These are phyloP conservation scores for Cytospora mali DNA, from an alignment of 2,329 filamentous ascomycete species.

Conservation along the genomic window DNA sequence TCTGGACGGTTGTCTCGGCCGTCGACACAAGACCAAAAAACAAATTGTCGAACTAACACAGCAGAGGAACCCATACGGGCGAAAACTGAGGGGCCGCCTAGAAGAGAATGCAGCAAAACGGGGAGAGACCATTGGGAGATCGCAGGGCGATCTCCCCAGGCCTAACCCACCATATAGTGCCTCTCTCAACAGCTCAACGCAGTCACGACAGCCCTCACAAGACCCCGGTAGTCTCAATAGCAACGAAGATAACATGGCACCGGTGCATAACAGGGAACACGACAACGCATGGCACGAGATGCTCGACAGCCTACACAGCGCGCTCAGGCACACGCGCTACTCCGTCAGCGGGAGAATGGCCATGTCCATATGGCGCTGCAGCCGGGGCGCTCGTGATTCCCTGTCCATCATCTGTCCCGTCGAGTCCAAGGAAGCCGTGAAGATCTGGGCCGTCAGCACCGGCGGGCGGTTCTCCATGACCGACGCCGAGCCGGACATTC, in stretches of 20 bases:
- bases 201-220: neutral
- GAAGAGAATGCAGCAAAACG: neutral
- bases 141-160: neutral
- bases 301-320: conserved; percentile 42
- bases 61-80: neutral
- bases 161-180: neutral
- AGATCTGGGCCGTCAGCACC: conserved; percentile 44
- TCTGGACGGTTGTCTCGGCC: conserved; percentile 4
- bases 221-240: conserved; percentile 1
- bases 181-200: neutral
- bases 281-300: conserved; percentile 37
- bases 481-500: conserved; percentile 40
- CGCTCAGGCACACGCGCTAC: conserved; percentile 49
- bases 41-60: conserved; percentile 1
- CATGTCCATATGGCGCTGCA: conserved; percentile 48
- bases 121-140: neutral
- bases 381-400: conserved; percentile 34
- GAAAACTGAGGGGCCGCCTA: neutral
- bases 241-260: neutral
- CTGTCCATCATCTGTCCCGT: conserved; percentile 47
- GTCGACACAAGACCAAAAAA: neutral
- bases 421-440: conserved; percentile 40
- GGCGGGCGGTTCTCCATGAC: conserved; percentile 36
- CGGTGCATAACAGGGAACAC: conserved; percentile 31
- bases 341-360: conserved; percentile 50